These are phyloP conservation scores for Penicillium longicatenatum DNA, from an alignment of 495 filamentous ascomycete genomes.

Conservation along the genomic window DNA sequence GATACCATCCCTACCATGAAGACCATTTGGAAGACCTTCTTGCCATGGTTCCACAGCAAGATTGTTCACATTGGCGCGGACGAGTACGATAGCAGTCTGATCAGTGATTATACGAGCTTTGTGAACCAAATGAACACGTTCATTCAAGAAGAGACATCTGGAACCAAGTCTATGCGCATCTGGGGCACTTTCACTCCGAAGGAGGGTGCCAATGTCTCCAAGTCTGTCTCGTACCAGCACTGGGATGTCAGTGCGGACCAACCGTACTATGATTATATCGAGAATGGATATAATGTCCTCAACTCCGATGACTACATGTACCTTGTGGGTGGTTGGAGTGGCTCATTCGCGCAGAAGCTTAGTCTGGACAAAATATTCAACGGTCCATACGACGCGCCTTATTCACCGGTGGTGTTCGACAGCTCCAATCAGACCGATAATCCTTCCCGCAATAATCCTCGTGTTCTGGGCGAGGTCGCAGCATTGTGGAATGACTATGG, in stretches of 20 bases:
- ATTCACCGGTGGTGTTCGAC: slow-evolving; percentile 51
- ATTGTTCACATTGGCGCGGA: slow-evolving; percentile 56
- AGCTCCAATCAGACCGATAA: slow-evolving; percentile 45
- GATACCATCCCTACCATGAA: slow-evolving; percentile 54
- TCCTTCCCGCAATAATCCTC: slow-evolving; percentile 36
- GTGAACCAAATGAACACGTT: slow-evolving; percentile 51
- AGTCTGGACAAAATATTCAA: slow-evolving; percentile 45
- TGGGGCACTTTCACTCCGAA: slow-evolving; percentile 55
- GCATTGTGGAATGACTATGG: slow-evolving; percentile 58
- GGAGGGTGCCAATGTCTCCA: slow-evolving; percentile 42
- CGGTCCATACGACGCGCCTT: slow-evolving; percentile 43
- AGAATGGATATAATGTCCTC: slow-evolving; percentile 52
- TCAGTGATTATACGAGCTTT: slow-evolving; percentile 47
- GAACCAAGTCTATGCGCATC: slow-evolving; percentile 46
- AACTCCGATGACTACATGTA: slow-evolving; percentile 56
- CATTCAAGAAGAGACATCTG: slow-evolving; percentile 34
- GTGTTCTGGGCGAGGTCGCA: slow-evolving; percentile 45
- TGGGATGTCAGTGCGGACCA: slow-evolving; percentile 52
- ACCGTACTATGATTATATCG: slow-evolving; percentile 49
- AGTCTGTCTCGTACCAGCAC: slow-evolving; percentile 47
- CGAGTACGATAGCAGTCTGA: slow-evolving; percentile 44
- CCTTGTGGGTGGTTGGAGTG: slow-evolving; percentile 50
- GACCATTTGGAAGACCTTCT: slow-evolving; percentile 51
- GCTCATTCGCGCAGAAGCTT: slow-evolving; percentile 40
- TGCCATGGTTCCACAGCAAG: slow-evolving; percentile 56